Evolutionary conservation across 2,329 filamentous ascomycete genomes (phyloP).

Genomic region (Phaeomoniella chlamydospora): DNA sequence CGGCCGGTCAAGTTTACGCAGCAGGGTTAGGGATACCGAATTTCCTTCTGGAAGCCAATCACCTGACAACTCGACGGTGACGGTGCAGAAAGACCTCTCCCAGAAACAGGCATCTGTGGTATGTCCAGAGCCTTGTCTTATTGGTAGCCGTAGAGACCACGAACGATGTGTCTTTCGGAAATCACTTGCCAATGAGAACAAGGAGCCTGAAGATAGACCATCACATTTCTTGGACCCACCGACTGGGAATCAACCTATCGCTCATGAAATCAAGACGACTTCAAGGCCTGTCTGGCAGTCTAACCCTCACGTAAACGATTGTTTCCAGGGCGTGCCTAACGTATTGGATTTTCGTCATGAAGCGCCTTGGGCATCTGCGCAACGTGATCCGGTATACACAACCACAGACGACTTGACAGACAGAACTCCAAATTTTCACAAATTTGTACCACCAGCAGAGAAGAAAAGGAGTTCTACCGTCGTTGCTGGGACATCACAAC

Average conservation of each 20-base stretch:
- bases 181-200: too few species aligned
- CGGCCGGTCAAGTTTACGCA: not conserved
- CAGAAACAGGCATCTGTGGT: not conserved
- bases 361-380: not conserved
- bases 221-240: too few species aligned
- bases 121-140: not conserved
- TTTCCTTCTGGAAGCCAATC: not conserved
- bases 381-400: not conserved
- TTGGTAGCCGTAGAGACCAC: not conserved
- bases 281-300: not conserved
- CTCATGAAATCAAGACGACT: too few species aligned
- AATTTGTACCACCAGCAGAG: not conserved
- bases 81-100: not conserved
- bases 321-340: too few species aligned
- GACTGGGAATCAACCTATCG: not conserved
- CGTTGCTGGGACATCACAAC: not conserved
- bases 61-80: not conserved
- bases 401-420: not conserved
- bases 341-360: not conserved
- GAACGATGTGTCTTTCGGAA: not conserved
- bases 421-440: not conserved
- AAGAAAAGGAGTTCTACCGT: not conserved
- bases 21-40: not conserved
- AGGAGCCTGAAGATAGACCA: too few species aligned
- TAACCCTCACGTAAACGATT: too few species aligned